These are phyloP conservation scores for Aureobasidium sp. DNA, from an alignment of 2,329 filamentous ascomycete species.

Conservation along the genomic window DNA sequence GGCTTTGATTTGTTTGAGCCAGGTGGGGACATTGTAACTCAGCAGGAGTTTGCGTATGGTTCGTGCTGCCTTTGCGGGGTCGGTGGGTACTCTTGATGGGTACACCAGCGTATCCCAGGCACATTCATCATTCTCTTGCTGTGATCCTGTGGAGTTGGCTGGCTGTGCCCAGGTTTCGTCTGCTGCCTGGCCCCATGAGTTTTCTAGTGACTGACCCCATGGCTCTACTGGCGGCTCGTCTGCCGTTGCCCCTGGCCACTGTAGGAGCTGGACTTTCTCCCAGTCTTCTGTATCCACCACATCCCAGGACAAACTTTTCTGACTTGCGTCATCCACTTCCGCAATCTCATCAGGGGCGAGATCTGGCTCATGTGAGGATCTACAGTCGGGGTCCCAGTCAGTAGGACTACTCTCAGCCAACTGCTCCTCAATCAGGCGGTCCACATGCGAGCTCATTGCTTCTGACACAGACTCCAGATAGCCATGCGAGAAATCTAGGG, in stretches of 20 bases:
- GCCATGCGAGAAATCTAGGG: neutral
- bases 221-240: too few relatives aligned
- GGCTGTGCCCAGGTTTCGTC: too few relatives aligned
- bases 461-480: neutral
- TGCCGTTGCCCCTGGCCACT: neutral
- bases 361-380: neutral
- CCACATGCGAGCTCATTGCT: neutral
- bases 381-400: neutral
- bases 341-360: neutral
- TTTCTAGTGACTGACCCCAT: too few relatives aligned
- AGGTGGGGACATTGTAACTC: neutral
- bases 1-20: neutral
- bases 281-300: neutral
- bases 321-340: neutral
- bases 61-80: too few relatives aligned
- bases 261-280: neutral
- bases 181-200: too few relatives aligned
- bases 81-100: too few relatives aligned
- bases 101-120: too few relatives aligned
- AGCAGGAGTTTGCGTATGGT: neutral
- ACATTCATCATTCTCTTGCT: too few relatives aligned
- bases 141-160: too few relatives aligned
- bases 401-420: neutral
- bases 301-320: neutral
- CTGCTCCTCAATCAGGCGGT: neutral